A percentile compares a stretch with the other conserved stretches of the same genome.
Evolutionary conservation across 192 early-diverging fungal genomes (phyloP).

Genomic region (Rhizophagus clarus): DNA sequence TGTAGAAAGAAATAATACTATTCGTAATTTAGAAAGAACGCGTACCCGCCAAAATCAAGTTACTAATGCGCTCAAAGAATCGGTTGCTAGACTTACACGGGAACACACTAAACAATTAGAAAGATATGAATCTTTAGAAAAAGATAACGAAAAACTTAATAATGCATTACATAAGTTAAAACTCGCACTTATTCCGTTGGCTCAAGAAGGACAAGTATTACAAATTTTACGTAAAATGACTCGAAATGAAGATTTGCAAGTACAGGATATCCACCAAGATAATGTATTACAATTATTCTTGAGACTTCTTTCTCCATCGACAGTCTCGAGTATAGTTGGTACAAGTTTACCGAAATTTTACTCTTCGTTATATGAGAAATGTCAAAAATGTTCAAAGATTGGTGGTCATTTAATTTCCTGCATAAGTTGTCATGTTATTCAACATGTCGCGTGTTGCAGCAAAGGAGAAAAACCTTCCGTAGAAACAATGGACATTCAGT

Average conservation of each 20-base stretch:
- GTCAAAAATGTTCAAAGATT: conserved; percentile 2
- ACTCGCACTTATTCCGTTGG: conserved; percentile 12
- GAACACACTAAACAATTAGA: background rate
- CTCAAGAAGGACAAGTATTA: conserved; percentile 18
- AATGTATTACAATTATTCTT: conserved; percentile 22
- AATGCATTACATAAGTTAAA: conserved; percentile 8
- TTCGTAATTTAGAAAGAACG: conserved; percentile 17
- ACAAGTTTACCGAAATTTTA: background rate
- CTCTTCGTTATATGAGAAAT: background rate
- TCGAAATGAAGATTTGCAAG: conserved; percentile 16
- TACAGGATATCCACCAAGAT: conserved; percentile 13
- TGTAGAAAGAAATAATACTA: conserved; percentile 13
- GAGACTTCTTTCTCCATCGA: background rate
- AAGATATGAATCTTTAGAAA: background rate
- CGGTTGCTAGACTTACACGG: background rate
- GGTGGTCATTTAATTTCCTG: background rate
- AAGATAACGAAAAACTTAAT: conserved; percentile 24
- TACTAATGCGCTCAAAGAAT: conserved; percentile 11
- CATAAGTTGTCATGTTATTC: background rate
- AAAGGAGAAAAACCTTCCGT: conserved; percentile 16
- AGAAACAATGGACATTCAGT: background rate
- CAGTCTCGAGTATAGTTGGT: background rate
- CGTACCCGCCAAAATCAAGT: conserved; percentile 20
- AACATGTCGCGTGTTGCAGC: conserved; percentile 1
- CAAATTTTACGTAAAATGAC: conserved; percentile 12